phyloP scores from a whole-genome alignment of 768 basidiomycete species.

The Kwoniella bestiolae region DNA sequence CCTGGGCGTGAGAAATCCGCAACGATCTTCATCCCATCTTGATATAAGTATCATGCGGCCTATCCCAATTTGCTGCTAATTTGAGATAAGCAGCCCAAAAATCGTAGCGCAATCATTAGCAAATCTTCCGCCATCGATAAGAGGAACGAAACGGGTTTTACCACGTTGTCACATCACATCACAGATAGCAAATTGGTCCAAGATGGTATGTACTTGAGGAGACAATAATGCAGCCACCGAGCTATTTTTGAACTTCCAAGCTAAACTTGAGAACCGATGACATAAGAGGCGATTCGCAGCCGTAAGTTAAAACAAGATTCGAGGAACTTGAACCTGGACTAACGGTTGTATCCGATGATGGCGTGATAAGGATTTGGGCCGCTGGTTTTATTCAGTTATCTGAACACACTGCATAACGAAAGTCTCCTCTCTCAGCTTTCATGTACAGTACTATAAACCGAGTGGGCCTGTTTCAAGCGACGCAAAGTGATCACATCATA shows the following conservation, averaged over 20 bases:
- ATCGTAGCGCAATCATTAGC: conserved; percentile 7
- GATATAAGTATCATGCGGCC: too few relatives aligned
- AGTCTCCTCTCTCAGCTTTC: too few relatives aligned
- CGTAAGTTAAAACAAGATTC: background rate
- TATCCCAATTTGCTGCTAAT: too few relatives aligned
- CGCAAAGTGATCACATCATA: too few relatives aligned
- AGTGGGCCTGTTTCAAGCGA: too few relatives aligned
- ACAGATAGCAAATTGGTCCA: background rate
- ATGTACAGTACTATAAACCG: too few relatives aligned
- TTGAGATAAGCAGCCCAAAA: background rate
- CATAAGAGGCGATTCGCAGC: background rate
- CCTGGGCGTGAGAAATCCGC: too few relatives aligned
- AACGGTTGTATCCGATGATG: conserved; percentile 3
- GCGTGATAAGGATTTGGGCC: conserved; percentile 2
- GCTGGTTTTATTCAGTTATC: background rate
- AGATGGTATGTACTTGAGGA: background rate
- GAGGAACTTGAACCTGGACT: background rate
- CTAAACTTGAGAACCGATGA: background rate
- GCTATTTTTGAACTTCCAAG: background rate
- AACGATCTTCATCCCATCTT: too few relatives aligned
- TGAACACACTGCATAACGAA: too few relatives aligned
- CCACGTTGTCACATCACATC: background rate
- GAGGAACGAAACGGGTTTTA: background rate
- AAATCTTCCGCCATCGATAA: conserved; percentile 3
- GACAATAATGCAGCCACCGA: background rate